Evolutionary conservation across 108 stramenopile genomes (phyloP), one percentile per base, ranked within the genome.

Genomic region (Skeletonema tropicum): DNA sequence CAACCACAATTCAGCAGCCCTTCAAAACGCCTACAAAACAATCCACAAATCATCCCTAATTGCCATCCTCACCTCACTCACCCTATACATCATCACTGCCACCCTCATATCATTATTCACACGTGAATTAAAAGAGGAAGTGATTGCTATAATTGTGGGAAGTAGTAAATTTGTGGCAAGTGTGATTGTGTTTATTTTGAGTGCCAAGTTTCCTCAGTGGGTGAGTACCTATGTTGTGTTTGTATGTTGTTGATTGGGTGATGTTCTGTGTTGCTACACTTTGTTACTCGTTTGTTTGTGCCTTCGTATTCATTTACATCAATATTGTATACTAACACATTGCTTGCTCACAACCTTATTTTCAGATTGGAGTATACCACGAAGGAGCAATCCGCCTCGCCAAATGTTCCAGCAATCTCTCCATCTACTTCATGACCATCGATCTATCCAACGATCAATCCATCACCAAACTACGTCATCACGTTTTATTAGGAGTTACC

Each of bases 171-270:
- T 74, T 64, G 45, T 81, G 21, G 42, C 69, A 12, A 41, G 60
- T 33, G 14, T 64, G 30, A 38, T 81, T 52, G 31, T 73, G 49
- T 67, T 74, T 6, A 81, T 81, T 52, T 55, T 81, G 36, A 64
- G 59, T 35, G 73, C 73, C 33, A 81, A 74, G 80, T 42, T 81
- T 64, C 80, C 80, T 63, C 80, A 81, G 52, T 81, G 80, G 80
- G 80, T 81, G 64, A 81, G 80, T 66, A n/a, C n/a, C n/a, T n/a
- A 3, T 29, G 57, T 29, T 59, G 33, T 35, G 33, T 35, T 0
- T 35, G 15, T 29, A 17, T 26, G 13, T 48, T 39, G 21, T 32
- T 61, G 7, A 0, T 49, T 6, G 30, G 5, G 4, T 55, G 23
- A 38, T 23, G 3, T 65, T 52, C 39, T 36, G 15, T 58, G 5